Evolutionary conservation across 331 rosid genomes (phyloP), one percentile per base, ranked within the genome.

Genomic region (Arachis monticola): DNA sequence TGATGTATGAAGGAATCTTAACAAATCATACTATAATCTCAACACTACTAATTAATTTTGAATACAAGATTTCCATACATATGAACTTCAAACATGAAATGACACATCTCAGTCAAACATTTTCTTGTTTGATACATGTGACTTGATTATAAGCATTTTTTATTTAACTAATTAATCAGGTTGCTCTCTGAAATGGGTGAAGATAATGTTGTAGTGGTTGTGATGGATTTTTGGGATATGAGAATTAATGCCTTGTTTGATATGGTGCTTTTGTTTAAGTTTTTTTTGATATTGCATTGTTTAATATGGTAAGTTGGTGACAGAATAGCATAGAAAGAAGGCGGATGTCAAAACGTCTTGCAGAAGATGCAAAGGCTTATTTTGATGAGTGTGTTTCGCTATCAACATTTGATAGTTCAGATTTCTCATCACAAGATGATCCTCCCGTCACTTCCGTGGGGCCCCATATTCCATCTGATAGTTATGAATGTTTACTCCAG

Each of bases 381-480:
- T 94, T 94, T 80, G 97, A 94, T 4, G 97, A 91, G 85, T 94
- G 97, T 63, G 89, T 92, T 41, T 94, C 97, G 7, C 72, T 94
- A 30, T 94, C 99, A 60, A 88, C 99, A 51, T 91, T 94, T 79
- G 99, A 94, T 87, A 88, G 99, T 79, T 94, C 97, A 2, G 99
- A 94, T 85, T 88, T 92, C 78, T 94, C 99, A 75, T 90, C 99
- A 32, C 89, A 79, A 82, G 99, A 94, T 69, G 99, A 94, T 69
- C 89, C 87, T 61, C 90, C 95, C 2, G 72, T 79, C 76, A 81
- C 67, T 67, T 63, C 77, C 45, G 83, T 76, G 70, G 86, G 84
- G 77, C 74, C 84, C 76, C 70, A 82, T 62, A 79, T 84, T 60
- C 78, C 87, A 63, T 81, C 70, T 22, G 56, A 58, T 61, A 78